phyloP scores from a whole-genome alignment of 192 early-diverging fungal genomes.

The Coemansia reversa region DNA sequence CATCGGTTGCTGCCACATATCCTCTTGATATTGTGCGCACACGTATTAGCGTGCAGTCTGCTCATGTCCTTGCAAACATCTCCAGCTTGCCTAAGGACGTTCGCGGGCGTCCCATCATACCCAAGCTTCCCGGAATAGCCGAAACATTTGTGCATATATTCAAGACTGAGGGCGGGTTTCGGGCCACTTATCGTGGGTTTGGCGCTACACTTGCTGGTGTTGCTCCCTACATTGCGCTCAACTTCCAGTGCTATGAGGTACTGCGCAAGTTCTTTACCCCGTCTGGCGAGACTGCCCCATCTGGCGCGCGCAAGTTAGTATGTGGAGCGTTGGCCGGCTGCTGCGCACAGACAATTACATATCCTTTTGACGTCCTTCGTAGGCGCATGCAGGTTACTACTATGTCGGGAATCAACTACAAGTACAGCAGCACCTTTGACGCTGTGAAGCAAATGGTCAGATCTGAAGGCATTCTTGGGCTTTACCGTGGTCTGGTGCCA shows the following conservation, averaged over 20 bases:
- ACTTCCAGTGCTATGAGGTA: conserved; percentile 80
- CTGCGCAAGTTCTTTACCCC: conserved; percentile 70
- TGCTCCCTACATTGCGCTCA: conserved; percentile 78
- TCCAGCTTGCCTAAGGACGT: conserved; percentile 43
- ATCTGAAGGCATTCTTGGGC: conserved; percentile 67
- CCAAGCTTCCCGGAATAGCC: conserved; percentile 69
- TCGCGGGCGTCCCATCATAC: conserved; percentile 55
- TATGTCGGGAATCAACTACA: conserved; percentile 67
- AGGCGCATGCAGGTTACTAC: conserved; percentile 78
- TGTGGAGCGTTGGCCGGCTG: conserved; percentile 78
- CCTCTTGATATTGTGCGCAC: conserved; percentile 79
- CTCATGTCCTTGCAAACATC: conserved; percentile 54
- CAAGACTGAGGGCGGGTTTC: conserved; percentile 68
- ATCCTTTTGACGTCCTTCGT: conserved; percentile 76
- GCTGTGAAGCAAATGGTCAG: conserved; percentile 61
- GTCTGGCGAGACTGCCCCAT: conserved; percentile 57
- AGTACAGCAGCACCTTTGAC: conserved; percentile 73
- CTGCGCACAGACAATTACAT: conserved; percentile 79
- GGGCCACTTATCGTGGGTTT: conserved; percentile 71
- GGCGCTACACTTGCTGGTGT: conserved; percentile 73
- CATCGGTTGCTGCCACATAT: conserved; percentile 76
- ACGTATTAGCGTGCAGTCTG: conserved; percentile 73
- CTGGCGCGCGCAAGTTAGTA: conserved; percentile 62
- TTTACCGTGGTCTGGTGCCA: conserved; percentile 76
- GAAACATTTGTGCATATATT: conserved; percentile 66